These are phyloP conservation scores for Suillus subalutaceus DNA, from an alignment of 768 basidiomycete species.

Conservation along the genomic window DNA sequence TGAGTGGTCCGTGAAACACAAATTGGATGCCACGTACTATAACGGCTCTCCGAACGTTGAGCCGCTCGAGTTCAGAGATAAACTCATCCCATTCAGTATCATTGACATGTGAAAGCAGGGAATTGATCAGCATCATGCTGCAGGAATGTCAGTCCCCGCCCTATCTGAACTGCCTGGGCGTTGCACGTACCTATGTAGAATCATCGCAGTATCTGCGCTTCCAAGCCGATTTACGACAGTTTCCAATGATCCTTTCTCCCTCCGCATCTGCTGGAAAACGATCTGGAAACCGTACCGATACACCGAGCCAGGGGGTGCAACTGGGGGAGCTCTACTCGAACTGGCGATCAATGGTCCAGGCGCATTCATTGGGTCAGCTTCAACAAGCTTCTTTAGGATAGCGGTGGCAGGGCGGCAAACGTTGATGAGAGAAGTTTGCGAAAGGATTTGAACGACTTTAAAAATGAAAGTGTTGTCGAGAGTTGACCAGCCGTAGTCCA, in stretches of 20 bases:
- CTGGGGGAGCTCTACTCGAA: conserved; percentile 59
- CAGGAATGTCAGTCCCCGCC: background rate
- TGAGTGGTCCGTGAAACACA: conserved; percentile 16
- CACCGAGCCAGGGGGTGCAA: conserved; percentile 65
- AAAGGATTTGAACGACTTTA: conserved; percentile 77
- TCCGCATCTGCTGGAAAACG: conserved; percentile 82
- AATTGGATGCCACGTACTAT: conserved; percentile 53
- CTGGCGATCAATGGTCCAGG: conserved; percentile 60
- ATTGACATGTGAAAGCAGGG: conserved; percentile 76
- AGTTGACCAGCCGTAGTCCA: conserved; percentile 81
- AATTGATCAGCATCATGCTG: conserved; percentile 91
- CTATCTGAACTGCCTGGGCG: background rate
- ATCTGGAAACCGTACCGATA: conserved; percentile 84
- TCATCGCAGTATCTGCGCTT: conserved; percentile 85
- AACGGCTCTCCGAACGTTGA: conserved; percentile 82
- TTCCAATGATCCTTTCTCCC: conserved; percentile 69
- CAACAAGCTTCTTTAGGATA: conserved; percentile 87
- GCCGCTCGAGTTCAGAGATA: conserved; percentile 68
- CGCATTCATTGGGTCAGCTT: conserved; percentile 75
- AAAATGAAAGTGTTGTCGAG: conserved; percentile 75
- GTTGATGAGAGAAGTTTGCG: conserved; percentile 78
- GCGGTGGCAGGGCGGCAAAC: conserved; percentile 91
- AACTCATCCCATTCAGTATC: conserved; percentile 82
- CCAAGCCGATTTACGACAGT: conserved; percentile 81
- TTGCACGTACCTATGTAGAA: conserved; percentile 66